Evolutionary conservation across 768 basidiomycete species (phyloP), one percentile per base, ranked within the genome.

Genomic region (Podaxis sp.): DNA sequence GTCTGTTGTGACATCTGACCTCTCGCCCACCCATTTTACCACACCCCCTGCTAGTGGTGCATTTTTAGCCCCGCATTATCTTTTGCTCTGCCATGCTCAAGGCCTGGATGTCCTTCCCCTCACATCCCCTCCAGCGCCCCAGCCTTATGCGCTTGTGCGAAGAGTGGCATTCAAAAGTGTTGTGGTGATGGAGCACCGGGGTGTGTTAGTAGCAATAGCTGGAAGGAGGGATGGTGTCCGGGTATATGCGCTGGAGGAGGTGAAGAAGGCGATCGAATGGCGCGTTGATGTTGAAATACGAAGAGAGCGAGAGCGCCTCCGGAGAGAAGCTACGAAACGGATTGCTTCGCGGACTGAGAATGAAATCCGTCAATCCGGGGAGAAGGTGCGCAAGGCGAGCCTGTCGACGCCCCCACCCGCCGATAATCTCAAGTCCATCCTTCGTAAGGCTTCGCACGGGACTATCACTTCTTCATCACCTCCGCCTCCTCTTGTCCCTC

Each of bases 141-240:
- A 88, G 66, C 91, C 93, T 13, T 94, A 93, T 73, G 87, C 93
- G 10, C 81, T 95, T 28, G 87, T 95, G 24, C 85, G 93, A 22
- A 83, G 91, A 59, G 90, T 93, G 56, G 82, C 83, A 38, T 95
- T 95, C 75, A 94, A 93, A 70, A 87, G 84, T 60, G 88, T 95
- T n/a, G 90, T 95, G 0, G 89, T 95, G 13, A 95, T 95, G 93
- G 93, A 95, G 68, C 90, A 94, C 69, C 88, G 93, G 33, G 93
- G 92, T 6, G 91, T 95, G 0, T 77, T 95, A n/a, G 93, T 95
- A 8, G 92, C 93, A 12, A 93, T 95, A 65, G 93, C 93, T 15
- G 93, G 93, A 8, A 79, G 93, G 65, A 78, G 93, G 67, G 91
- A 94, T 65, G 92, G 93, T 2, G 92, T 95, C 49, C 84, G 93